phyloP scores from a whole-genome alignment of 805 yeast genomes.

The Blastobotrys robertii region DNA sequence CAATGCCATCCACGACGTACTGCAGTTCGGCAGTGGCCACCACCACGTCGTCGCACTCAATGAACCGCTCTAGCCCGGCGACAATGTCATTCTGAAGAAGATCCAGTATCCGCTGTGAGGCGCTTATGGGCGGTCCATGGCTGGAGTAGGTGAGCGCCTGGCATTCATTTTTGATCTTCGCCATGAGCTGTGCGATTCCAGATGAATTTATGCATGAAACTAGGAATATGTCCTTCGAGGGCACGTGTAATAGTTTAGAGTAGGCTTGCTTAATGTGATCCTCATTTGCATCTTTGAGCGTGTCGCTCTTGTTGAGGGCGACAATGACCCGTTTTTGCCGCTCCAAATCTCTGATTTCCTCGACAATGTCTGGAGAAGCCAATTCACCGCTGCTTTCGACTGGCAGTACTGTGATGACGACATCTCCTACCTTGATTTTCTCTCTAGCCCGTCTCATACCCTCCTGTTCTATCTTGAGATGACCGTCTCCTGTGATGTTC shows the following conservation, averaged over 20 bases:
- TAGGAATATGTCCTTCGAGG: constrained; percentile 10
- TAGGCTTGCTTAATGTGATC: not conserved
- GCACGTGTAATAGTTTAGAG: constrained; percentile 12
- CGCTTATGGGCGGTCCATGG: constrained; percentile 47
- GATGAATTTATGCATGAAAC: constrained; percentile 52
- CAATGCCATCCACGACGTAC: constrained; percentile 75
- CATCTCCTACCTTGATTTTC: constrained; percentile 51
- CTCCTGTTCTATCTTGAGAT: constrained; percentile 49
- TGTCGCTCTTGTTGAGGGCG: constrained; percentile 28
- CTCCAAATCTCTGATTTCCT: constrained; percentile 12
- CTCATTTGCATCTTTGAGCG: constrained; percentile 1
- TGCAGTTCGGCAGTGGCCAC: constrained; percentile 69
- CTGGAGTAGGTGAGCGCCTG: constrained; percentile 37
- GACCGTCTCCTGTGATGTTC: constrained; percentile 11
- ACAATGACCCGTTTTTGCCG: constrained; percentile 16
- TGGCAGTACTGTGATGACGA: constrained; percentile 48
- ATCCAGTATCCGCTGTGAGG: constrained; percentile 70
- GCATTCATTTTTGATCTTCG: constrained; percentile 37
- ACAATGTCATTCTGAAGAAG: constrained; percentile 67
- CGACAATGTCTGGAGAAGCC: constrained; percentile 6
- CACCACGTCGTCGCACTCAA: constrained; percentile 50
- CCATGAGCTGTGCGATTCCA: constrained; percentile 46
- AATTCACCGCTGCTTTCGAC: not conserved
- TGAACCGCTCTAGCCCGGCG: constrained; percentile 60
- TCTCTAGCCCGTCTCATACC: constrained; percentile 73